Conservation (phyloP, 2,329 filamentous ascomycete genomes). For the Teratosphaeria destructans region DNA sequence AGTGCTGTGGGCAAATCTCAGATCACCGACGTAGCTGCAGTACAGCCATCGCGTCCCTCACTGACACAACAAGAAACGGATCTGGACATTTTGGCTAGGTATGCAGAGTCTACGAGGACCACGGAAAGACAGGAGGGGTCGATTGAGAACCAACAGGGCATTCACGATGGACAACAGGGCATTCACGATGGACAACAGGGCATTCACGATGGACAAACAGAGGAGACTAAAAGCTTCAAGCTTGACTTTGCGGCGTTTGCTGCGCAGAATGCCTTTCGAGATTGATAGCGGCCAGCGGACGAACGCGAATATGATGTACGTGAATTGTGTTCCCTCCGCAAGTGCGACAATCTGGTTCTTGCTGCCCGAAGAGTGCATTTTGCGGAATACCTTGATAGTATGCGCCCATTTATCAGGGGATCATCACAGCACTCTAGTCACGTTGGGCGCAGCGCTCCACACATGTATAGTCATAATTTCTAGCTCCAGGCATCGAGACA, state of each 20-base stretch:
- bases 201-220: constrained; percentile 16
- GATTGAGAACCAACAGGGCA: constrained; percentile 23
- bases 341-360: too few relatives aligned
- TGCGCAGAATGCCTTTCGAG: constrained; percentile 10
- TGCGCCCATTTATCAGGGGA: too few relatives aligned
- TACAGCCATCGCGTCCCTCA: constrained; percentile 1
- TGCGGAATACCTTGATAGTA: too few relatives aligned
- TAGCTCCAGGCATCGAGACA: neutral
- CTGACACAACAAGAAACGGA: constrained; percentile 6
- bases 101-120: constrained; percentile 1
- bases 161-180: constrained; percentile 31
- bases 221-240: neutral
- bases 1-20: neutral
- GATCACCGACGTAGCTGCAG: neutral
- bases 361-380: too few relatives aligned
- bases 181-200: constrained; percentile 31
- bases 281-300: neutral
- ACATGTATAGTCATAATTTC: too few relatives aligned
- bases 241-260: constrained; percentile 14
- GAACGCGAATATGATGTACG: too few relatives aligned
- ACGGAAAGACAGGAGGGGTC: neutral
- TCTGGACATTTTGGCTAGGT: constrained; percentile 2
- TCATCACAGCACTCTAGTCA: too few relatives aligned
- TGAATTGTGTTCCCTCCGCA: too few relatives aligned
- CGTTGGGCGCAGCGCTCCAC: too few relatives aligned